Conservation (phyloP, 2,329 filamentous ascomycete genomes). For the Capronia epimyces region DNA sequence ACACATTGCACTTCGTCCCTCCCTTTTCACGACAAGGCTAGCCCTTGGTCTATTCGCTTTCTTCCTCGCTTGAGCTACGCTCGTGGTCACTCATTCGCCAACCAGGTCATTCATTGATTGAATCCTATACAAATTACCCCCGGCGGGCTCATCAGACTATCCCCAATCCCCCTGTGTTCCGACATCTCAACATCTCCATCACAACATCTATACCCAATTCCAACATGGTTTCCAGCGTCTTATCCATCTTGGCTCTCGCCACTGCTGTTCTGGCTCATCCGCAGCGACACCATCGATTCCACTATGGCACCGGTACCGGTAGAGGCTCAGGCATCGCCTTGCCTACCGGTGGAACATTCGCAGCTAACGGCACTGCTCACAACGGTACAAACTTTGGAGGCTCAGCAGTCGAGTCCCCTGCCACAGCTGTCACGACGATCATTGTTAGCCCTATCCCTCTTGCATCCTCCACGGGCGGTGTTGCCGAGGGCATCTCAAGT, state of each 20-base stretch:
- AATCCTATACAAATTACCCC: conserved; percentile 16
- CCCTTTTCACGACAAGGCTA: conserved; percentile 27
- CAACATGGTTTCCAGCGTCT: conserved; percentile 28
- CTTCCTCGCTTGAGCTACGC: conserved; percentile 28
- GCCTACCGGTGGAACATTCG: conserved; percentile 15
- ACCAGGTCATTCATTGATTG: conserved; percentile 24
- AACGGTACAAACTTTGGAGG: conserved; percentile 20
- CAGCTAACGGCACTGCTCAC: conserved; percentile 20
- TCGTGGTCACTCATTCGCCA: conserved; percentile 27
- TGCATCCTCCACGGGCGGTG: conserved; percentile 9
- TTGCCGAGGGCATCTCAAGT: conserved; percentile 12
- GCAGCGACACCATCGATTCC: conserved; percentile 22
- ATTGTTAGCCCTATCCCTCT: conserved; percentile 17
- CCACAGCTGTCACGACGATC: conserved; percentile 19
- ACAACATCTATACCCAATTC: conserved; percentile 5
- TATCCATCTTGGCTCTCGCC: conserved; percentile 26
- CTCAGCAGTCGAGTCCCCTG: conserved; percentile 11
- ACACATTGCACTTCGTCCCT: conserved; percentile 30
- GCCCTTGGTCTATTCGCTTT: conserved; percentile 19
- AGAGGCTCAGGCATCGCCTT: conserved; percentile 12
- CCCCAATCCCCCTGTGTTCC: conserved; percentile 3
- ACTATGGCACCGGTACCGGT: conserved; percentile 20
- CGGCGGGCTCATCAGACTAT: conserved; percentile 15
- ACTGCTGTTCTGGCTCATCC: conserved; percentile 26
- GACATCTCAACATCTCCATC: conserved; percentile 5